phyloP scores from a whole-genome alignment of 768 basidiomycete genomes.

The Gloeostereum incarnatum region DNA sequence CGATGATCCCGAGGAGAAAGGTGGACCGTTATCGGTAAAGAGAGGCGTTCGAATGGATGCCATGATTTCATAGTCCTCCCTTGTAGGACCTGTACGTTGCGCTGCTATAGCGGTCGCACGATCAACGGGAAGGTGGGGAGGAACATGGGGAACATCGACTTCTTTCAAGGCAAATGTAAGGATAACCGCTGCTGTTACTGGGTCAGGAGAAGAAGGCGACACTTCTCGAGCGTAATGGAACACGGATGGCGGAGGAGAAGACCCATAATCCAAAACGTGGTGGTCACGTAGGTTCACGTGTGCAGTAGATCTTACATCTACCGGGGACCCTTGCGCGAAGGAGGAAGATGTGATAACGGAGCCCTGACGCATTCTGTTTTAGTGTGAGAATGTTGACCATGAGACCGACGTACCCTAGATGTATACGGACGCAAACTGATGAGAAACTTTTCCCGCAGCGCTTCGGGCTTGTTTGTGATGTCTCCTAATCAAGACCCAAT shows the following conservation, averaged over 20 bases:
- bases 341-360: neutral
- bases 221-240: constrained; percentile 6
- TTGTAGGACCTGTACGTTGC: constrained; percentile 41
- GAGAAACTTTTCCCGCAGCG: constrained; percentile 31
- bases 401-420: constrained; percentile 16
- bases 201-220: constrained; percentile 21
- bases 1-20: constrained; percentile 9
- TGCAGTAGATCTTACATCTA: neutral
- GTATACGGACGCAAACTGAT: constrained; percentile 28
- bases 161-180: constrained; percentile 46
- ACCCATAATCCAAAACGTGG: no score
- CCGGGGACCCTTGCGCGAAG: no score
- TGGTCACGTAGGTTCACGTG: no score
- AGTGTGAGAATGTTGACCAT: constrained; percentile 12
- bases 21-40: constrained; percentile 30
- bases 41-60: constrained; percentile 35
- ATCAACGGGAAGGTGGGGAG: constrained; percentile 41
- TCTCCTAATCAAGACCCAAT: constrained; percentile 23
- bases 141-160: constrained; percentile 28
- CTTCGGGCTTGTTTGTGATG: constrained; percentile 25
- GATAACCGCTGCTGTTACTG: constrained; percentile 37
- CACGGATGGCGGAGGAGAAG: neutral
- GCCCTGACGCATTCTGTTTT: neutral
- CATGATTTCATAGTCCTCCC: constrained; percentile 39
- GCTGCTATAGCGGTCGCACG: constrained; percentile 33